Percentiles rank a stretch among this genome's conserved stretches.
phyloP scores from a whole-genome alignment of 2,329 filamentous ascomycete genomes.

The Neoascochyta sp. region DNA sequence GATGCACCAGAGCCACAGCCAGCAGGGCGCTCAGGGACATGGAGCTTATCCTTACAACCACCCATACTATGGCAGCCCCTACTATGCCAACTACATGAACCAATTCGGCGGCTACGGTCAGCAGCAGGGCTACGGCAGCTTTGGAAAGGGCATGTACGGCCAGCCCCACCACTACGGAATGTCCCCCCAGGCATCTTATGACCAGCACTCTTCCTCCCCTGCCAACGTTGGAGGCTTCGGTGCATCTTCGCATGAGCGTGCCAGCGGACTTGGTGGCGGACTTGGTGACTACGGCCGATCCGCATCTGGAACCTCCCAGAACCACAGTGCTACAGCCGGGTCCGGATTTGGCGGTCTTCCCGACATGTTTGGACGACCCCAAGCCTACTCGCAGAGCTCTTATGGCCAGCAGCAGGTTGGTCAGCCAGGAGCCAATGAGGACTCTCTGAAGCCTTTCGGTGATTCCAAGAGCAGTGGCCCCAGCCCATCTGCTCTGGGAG shows the following conservation, averaged over 20 bases:
- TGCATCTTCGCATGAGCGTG: constrained; percentile 45
- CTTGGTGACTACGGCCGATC: constrained; percentile 59
- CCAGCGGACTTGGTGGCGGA: constrained; percentile 46
- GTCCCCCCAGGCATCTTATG: constrained; percentile 55
- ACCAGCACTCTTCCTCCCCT: constrained; percentile 61
- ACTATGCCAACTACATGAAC: constrained; percentile 61
- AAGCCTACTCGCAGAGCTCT: constrained; percentile 51
- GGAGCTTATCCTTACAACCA: constrained; percentile 51
- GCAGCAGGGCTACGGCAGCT: constrained; percentile 49
- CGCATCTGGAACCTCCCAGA: constrained; percentile 56
- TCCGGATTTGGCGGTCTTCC: constrained; percentile 53
- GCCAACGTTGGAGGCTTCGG: constrained; percentile 56
- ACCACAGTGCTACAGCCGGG: constrained; percentile 48
- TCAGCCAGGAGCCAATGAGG: constrained; percentile 50
- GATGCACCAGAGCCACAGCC: constrained; percentile 48
- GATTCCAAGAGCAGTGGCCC: constrained; percentile 56
- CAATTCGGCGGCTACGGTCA: constrained; percentile 56
- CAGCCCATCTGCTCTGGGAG: constrained; percentile 56
- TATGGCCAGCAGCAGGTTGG: constrained; percentile 50
- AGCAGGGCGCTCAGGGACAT: constrained; percentile 40
- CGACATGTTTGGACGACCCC: constrained; percentile 58
- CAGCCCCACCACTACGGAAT: constrained; percentile 60
- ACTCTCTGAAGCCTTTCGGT: constrained; percentile 56
- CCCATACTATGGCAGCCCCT: constrained; percentile 60
- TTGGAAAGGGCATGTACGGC: constrained; percentile 59